phyloP scores from a whole-genome alignment of 441 rosid species.

The Eruca vesicaria region DNA sequence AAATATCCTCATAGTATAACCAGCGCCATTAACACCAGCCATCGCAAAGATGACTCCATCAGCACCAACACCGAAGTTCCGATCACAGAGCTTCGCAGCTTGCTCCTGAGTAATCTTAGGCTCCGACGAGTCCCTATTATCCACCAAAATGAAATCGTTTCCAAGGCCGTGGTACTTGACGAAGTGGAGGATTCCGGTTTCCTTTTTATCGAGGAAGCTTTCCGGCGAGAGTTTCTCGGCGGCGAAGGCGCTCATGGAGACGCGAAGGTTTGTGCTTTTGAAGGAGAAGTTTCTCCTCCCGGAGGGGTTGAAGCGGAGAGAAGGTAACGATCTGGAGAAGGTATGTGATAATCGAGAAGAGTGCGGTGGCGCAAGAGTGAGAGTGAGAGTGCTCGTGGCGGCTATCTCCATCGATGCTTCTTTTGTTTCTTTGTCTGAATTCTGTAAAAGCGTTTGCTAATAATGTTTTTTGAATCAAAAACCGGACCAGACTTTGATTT shows the following conservation, averaged over 20 bases:
- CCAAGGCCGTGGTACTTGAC: constrained; percentile 95
- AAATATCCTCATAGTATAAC: constrained; percentile 81
- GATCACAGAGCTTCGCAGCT: constrained; percentile 78
- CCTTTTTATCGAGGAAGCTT: constrained; percentile 52
- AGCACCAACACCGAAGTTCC: constrained; percentile 91
- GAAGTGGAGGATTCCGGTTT: constrained; percentile 63
- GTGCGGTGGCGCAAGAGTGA: constrained; percentile 38
- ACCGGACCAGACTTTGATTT: no score
- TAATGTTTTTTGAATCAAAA: no score
- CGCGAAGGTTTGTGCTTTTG: constrained; percentile 35
- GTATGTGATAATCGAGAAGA: constrained; percentile 23
- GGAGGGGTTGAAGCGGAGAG: constrained; percentile 21
- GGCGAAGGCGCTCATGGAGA: constrained; percentile 50
- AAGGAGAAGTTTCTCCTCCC: constrained; percentile 18
- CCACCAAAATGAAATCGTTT: constrained; percentile 92
- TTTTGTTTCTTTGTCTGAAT: neutral
- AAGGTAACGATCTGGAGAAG: constrained; percentile 26
- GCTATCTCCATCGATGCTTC: constrained; percentile 42
- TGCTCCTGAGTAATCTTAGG: constrained; percentile 72
- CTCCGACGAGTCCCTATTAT: constrained; percentile 68
- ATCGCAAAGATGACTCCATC: constrained; percentile 88
- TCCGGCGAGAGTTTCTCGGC: constrained; percentile 41
- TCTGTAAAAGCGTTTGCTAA: neutral
- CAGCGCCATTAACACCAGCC: constrained; percentile 76
- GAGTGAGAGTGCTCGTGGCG: constrained; percentile 41